These are phyloP conservation scores for Blastobotrys ciferrii DNA, from an alignment of 1,139 yeast species.

Conservation along the genomic window DNA sequence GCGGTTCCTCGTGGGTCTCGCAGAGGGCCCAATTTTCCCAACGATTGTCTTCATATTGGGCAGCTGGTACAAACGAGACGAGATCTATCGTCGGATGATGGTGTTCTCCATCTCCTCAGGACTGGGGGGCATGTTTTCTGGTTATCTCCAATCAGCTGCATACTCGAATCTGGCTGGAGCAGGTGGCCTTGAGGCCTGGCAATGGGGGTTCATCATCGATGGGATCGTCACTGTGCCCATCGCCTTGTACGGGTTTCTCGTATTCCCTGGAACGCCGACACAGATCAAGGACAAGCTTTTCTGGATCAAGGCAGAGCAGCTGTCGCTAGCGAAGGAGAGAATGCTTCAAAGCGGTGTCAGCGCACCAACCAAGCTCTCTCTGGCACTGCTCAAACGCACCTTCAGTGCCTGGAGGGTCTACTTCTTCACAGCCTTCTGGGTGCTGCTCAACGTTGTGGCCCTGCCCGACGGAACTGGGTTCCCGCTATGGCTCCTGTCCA, in stretches of 20 bases:
- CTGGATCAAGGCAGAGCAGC: slow-evolving; percentile 34
- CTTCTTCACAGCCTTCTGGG: slow-evolving; percentile 43
- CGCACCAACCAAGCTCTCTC: slow-evolving; percentile 31
- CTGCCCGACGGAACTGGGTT: slow-evolving; percentile 39
- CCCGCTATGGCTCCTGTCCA: slow-evolving; percentile 33
- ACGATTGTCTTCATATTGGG: slow-evolving; percentile 52
- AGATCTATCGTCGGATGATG: slow-evolving; percentile 50
- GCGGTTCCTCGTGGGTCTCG: slow-evolving; percentile 56
- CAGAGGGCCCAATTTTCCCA: slow-evolving; percentile 62
- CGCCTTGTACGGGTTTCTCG: slow-evolving; percentile 59
- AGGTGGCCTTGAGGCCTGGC: slow-evolving; percentile 42
- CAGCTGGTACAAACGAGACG: slow-evolving; percentile 48
- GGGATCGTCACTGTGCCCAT: slow-evolving; percentile 54
- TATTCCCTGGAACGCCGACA: slow-evolving; percentile 67
- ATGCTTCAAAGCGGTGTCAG: slow-evolving; percentile 36
- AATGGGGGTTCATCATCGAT: slow-evolving; percentile 55
- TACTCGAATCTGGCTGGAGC: slow-evolving; percentile 42
- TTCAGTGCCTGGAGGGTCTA: slow-evolving; percentile 39
- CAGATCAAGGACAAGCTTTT: slow-evolving; percentile 35
- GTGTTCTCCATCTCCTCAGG: slow-evolving; percentile 43
- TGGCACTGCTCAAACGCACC: slow-evolving; percentile 32
- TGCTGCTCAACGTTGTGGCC: slow-evolving; percentile 40
- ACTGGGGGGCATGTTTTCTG: slow-evolving; percentile 42
- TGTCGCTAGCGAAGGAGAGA: slow-evolving; percentile 29
- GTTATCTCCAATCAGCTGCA: slow-evolving; percentile 44